Conservation (phyloP, 345 rosid species). For the Hirschfeldia incana region DNA sequence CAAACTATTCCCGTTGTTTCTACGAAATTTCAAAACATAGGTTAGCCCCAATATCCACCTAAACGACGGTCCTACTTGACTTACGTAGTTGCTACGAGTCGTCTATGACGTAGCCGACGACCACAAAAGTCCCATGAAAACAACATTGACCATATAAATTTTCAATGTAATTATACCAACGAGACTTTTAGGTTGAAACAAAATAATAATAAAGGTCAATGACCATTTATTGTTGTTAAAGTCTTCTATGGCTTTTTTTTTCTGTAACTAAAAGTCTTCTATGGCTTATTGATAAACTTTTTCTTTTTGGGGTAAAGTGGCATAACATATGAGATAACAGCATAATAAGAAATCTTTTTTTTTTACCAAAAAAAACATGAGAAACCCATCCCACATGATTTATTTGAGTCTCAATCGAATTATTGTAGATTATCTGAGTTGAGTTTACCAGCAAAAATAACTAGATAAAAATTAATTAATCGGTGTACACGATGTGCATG, state of each 20-base stretch:
- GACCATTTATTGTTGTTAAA: neutral
- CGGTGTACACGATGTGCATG: neutral
- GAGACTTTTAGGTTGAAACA: neutral
- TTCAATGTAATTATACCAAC: no score
- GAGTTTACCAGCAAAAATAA: neutral
- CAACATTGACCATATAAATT: neutral
- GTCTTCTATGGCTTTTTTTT: no score
- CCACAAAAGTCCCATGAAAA: slow-evolving; percentile 7
- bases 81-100: slow-evolving; percentile 13
- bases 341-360: no score
- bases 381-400: no score
- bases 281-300: neutral
- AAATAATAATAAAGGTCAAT: neutral
- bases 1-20: no score
- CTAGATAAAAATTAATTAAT: no score
- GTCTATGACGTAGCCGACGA: neutral
- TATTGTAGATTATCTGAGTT: neutral
- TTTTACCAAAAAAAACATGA: neutral
- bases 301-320: no score
- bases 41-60: neutral
- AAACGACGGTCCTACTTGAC: slow-evolving; percentile 15
- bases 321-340: no score
- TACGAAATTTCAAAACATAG: neutral
- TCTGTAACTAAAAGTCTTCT: neutral
- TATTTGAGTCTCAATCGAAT: neutral